Evolutionary conservation across 768 basidiomycete genomes (phyloP).

Genomic region (Pleurotus citrinopileatus): DNA sequence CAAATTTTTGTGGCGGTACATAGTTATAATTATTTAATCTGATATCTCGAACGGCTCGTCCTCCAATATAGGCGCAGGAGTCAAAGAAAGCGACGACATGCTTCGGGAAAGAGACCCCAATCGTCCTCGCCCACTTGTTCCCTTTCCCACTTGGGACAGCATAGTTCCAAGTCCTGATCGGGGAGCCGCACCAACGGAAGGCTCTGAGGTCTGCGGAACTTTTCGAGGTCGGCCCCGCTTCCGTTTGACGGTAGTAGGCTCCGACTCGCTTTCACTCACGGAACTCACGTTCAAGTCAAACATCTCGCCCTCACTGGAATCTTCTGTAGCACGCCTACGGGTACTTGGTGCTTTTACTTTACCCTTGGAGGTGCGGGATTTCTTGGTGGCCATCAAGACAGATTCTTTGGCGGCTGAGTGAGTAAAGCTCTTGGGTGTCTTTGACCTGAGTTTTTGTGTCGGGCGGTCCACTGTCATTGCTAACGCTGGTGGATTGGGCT

Average conservation of each 20-base stretch:
- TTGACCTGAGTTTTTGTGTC: not conserved
- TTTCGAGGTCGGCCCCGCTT: conserved; percentile 22
- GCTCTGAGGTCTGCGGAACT: conserved; percentile 6
- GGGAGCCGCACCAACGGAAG: not conserved
- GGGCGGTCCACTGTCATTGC: not conserved
- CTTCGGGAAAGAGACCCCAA: not conserved
- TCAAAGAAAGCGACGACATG: not conserved
- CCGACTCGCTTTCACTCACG: conserved; percentile 17
- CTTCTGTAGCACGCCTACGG: conserved; percentile 4
- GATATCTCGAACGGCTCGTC: conserved; percentile 18
- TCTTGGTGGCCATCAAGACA: too few relatives aligned
- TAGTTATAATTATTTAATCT: conserved; percentile 14
- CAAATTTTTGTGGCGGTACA: too few relatives aligned
- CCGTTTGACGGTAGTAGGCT: conserved; percentile 18
- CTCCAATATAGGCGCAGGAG: not conserved
- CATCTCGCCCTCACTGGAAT: conserved; percentile 20
- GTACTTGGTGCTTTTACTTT: not conserved
- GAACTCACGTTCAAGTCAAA: conserved; percentile 22
- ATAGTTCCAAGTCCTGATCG: conserved; percentile 18
- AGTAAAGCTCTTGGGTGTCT: not conserved
- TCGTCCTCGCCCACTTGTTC: not conserved
- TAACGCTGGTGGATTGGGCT: conserved; percentile 8
- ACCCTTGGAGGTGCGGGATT: not conserved
- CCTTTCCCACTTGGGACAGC: too few relatives aligned
- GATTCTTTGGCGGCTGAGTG: not conserved